A percentile compares a stretch with the other conserved stretches of the same genome.
Evolutionary conservation across 2,329 filamentous ascomycete genomes (phyloP).

Genomic region (Epichloe sp.): DNA sequence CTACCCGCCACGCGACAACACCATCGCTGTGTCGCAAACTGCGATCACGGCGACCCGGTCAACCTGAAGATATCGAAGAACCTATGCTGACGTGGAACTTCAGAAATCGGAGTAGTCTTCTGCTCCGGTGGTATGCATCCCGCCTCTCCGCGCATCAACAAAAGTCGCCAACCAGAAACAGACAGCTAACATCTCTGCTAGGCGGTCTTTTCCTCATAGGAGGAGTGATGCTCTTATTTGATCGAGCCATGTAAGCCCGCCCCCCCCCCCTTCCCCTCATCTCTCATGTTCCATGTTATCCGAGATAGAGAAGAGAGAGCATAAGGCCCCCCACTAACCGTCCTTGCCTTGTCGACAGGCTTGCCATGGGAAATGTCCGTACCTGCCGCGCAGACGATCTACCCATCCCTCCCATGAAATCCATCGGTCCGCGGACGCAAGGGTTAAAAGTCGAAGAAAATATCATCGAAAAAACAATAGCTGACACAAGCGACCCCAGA

Average conservation of each 20-base stretch:
- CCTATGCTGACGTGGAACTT: slow-evolving; percentile 8
- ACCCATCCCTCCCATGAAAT: background rate
- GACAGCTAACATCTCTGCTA: slow-evolving; percentile 22
- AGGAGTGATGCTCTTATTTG: slow-evolving; percentile 94
- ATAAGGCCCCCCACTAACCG: background rate
- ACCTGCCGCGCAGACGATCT: background rate
- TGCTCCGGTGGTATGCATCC: slow-evolving; percentile 79
- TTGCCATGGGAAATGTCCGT: slow-evolving; percentile 91
- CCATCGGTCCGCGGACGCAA: no score
- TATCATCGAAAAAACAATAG: slow-evolving; percentile 1
- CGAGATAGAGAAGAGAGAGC: background rate
- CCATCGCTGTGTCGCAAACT: background rate
- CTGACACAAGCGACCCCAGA: slow-evolving; percentile 36
- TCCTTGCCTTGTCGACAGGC: slow-evolving; percentile 34
- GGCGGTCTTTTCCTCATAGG: slow-evolving; percentile 91
- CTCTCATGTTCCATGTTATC: background rate
- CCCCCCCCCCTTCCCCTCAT: background rate
- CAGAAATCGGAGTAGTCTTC: slow-evolving; percentile 94
- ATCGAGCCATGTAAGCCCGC: slow-evolving; percentile 70
- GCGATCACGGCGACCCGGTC: background rate
- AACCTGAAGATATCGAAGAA: background rate
- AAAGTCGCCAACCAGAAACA: slow-evolving; percentile 9
- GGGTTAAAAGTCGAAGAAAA: slow-evolving; percentile 2
- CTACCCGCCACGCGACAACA: background rate
- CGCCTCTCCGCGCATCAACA: no score